These are phyloP conservation scores for Tetrapisispora taiwanensis DNA, from an alignment of 805 yeast species.

Conservation along the genomic window DNA sequence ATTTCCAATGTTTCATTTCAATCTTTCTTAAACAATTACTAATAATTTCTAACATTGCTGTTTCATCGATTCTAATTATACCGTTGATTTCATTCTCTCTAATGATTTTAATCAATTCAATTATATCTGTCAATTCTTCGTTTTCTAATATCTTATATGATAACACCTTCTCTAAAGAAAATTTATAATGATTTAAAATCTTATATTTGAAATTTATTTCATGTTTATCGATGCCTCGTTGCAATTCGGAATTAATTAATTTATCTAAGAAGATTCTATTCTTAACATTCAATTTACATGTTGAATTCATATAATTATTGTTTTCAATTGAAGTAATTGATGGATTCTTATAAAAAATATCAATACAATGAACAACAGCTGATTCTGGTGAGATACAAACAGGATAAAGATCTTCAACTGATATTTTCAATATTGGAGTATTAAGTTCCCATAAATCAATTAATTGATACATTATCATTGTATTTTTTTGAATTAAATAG, in stretches of 20 bases:
- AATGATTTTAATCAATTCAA: conserved; percentile 16
- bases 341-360: conserved; percentile 1
- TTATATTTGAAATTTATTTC: conserved; percentile 17
- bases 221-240: conserved; percentile 7
- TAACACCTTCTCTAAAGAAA: conserved; percentile 27
- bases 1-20: conserved; percentile 26
- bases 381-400: conserved; percentile 21
- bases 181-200: conserved; percentile 22
- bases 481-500: conserved; percentile 15
- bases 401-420: conserved; percentile 22
- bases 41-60: conserved; percentile 23
- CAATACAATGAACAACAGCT: conserved; percentile 23
- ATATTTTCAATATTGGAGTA: conserved; percentile 9
- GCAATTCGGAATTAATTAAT: conserved; percentile 14
- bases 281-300: conserved; percentile 8
- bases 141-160: conserved; percentile 19
- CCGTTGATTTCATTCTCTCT: conserved; percentile 5
- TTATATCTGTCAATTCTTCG: conserved; percentile 18
- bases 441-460: conserved; percentile 20
- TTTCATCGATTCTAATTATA: conserved; percentile 3
- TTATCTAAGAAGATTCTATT: conserved; percentile 26
- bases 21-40: conserved; percentile 29
- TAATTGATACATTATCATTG: conserved; percentile 11
- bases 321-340: background rate
- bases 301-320: background rate